Evolutionary conservation across 2,329 filamentous ascomycete species (phyloP), one percentile per base, ranked within the genome.

Genomic region (Tolypocladium endophyticum): DNA sequence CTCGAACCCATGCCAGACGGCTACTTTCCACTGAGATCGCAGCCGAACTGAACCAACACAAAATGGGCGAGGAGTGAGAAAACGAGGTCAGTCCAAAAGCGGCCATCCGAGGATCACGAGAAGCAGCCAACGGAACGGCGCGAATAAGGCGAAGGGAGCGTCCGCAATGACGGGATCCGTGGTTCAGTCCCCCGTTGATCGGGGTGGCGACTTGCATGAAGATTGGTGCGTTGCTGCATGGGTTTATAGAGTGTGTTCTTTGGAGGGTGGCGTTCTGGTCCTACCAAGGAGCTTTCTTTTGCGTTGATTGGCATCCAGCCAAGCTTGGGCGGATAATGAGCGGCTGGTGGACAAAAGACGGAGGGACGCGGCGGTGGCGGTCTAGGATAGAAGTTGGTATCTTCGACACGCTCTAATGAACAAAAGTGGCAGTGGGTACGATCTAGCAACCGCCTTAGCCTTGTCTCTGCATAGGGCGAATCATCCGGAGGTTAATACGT

Each of bases 1-100:
- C 71, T 85, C 38, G 80, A 84, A 67, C 82, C 82, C n/a, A 85
- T 85, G 82, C 81, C 82, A 0, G 75, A 78, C 36, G 79, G 79
- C 54, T 83, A 78, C 64, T 85, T 84, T 64, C 81, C 82, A 6
- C 75, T 85, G 59, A 76, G 82, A 60, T 76, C 75, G 62, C 77
- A 82, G 60, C 78, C 81, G 41, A 85, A 85, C 72, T 85, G 70
- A 73, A 47, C n/a, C 55, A 52, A 43, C 7, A 50, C 12, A 18
- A 45, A 39, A 33, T 6, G 23, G 45, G 28, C 36, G 28, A 50
- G 59, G 5, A 43, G 33, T 39, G 36, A 50, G 53, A 41, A 1
- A 58, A 58, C 30, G 33, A 50, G 28, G 20, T 53, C 45, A 58
- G 25, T 47, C 50, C 30, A 23, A 54, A 54, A 36, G 50, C 20